Evolutionary conservation across 148 eudicot species (phyloP).

Genomic region (Rheum nobile): DNA sequence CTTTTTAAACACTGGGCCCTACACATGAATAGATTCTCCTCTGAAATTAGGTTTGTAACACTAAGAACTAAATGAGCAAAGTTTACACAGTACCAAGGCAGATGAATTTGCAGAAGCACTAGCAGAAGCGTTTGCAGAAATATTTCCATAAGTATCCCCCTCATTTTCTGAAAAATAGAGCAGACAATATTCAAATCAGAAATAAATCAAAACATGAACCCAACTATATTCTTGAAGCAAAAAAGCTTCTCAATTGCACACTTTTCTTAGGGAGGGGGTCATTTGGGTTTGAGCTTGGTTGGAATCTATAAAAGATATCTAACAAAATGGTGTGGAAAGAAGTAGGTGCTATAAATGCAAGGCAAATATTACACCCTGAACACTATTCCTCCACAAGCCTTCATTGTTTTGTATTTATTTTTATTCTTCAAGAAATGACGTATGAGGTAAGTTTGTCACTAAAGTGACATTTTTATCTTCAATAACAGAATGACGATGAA

Average conservation of each 20-base stretch:
- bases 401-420: too few relatives aligned
- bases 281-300: neutral
- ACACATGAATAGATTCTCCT: too few relatives aligned
- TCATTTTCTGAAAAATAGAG: slow-evolving; percentile 10
- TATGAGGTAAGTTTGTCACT: too few relatives aligned
- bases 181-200: neutral
- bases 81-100: too few relatives aligned
- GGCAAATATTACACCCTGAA: neutral
- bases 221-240: neutral
- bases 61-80: too few relatives aligned
- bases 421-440: too few relatives aligned
- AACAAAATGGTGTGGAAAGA: neutral
- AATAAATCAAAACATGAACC: neutral
- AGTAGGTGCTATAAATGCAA: neutral
- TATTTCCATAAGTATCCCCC: slow-evolving; percentile 20
- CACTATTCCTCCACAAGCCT: neutral
- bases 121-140: slow-evolving; percentile 22
- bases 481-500: too few relatives aligned
- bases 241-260: neutral
- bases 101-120: too few relatives aligned
- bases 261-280: neutral
- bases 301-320: neutral
- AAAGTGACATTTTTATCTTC: too few relatives aligned
- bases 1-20: too few relatives aligned
- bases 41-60: too few relatives aligned